Base-by-base conservation (phyloP, 176 grass and related monocot species). In the Phragmites australis region DNA sequence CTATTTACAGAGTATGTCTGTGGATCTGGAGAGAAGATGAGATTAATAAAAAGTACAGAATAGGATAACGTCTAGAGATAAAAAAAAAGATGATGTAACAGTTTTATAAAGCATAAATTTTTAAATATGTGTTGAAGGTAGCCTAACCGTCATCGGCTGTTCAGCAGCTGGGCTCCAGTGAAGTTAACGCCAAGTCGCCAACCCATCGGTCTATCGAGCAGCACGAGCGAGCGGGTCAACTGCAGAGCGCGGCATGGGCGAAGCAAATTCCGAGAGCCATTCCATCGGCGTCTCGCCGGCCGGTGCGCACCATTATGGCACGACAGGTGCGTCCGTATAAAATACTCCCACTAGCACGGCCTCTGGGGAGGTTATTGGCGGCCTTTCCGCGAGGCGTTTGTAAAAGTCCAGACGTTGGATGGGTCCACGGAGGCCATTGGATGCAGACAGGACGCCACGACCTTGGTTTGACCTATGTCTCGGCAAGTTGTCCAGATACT, bases 301-400 rank as follows among this genome's bases (percentile, higher is more conserved):
- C 68, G 41, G 56, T 52, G 31, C 50, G 25, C 49, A n/a, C 29
- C 84, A 65, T 68, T 68, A 86, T 58, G 68, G 67, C 47, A n/a
- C 21, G 14, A 54, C 13, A 16, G 41, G 3, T 12, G 19, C 17
- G 53, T 34, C 15, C 17, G 12, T 21, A 8, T 58, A 22, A 40
- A 40, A 26, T 21, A 21, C 21, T 44, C 8, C 63, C 11, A 44
- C 57, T 60, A 6, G 26, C 6, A 31, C 13, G 58, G 65, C 65
- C 65, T 0, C 12, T 26, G 8, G 8, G 19, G 34, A 47, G 3
- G 27, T 18, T 37, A 13, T 13, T 37, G 43, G 61, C 53, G 5
- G 65, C 37, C 30, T 34, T 51, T 21, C 41, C 9, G 44, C 8
- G 21, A 26, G 2, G 7, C 37, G 17, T 60, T 44, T 13, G 49